Evolutionary conservation across 257 asterid genomes (phyloP).

Genomic region (Coffea eugenioides): DNA sequence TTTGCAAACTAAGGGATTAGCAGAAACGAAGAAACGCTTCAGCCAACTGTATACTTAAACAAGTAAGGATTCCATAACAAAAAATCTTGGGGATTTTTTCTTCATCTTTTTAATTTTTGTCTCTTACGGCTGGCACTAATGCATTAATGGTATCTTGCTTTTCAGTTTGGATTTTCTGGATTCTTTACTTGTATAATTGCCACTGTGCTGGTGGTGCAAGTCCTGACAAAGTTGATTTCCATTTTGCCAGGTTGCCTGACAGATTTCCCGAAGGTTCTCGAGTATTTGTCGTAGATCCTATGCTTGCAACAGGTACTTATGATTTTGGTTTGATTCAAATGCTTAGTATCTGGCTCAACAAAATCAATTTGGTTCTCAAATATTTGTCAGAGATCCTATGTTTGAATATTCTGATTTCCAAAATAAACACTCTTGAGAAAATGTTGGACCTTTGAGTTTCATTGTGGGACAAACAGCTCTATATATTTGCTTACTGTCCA

Average conservation of each 20-base stretch:
- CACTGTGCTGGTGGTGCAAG: slow-evolving; percentile 2
- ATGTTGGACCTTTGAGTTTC: not conserved
- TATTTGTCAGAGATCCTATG: too few relatives aligned
- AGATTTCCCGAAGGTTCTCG: slow-evolving; percentile 81
- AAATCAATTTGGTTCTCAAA: not conserved
- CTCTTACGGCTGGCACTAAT: not conserved
- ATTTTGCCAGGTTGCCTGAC: slow-evolving; percentile 69
- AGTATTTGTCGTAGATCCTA: slow-evolving; percentile 87
- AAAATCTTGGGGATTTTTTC: not conserved
- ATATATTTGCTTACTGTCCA: not conserved
- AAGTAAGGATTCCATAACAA: slow-evolving; percentile 50
- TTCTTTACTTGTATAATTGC: not conserved
- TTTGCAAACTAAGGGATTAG: slow-evolving; percentile 54
- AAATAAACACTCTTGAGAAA: not conserved
- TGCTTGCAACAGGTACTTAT: slow-evolving; percentile 92
- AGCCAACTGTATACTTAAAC: slow-evolving; percentile 84
- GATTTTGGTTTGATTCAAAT: not conserved
- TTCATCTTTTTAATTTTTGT: not conserved
- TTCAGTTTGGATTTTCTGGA: not conserved
- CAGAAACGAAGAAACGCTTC: slow-evolving; percentile 90
- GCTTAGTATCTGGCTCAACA: slow-evolving; percentile 1
- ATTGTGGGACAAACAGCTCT: not conserved
- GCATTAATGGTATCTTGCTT: not conserved
- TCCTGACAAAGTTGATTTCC: not conserved
- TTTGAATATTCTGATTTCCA: not conserved